Evolutionary conservation across 331 rosid genomes (phyloP), one percentile per base, ranked within the genome.

Genomic region (Dryas integrifolia): DNA sequence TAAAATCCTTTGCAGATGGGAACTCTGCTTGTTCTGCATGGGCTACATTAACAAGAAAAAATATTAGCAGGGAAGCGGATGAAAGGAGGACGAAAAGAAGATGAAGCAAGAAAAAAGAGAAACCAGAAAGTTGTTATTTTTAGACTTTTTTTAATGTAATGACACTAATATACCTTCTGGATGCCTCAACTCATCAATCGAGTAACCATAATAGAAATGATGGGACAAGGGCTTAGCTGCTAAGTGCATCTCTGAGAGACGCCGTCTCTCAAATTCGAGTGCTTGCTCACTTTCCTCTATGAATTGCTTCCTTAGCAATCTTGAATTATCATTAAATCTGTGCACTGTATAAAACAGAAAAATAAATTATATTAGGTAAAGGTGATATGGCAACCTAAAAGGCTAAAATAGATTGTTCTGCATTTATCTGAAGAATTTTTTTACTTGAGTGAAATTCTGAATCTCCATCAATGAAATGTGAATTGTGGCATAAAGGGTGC

Each of bases 371-470:
- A 46, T 58, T 38, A 46, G 61, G 12, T 11, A 45, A 48, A 53
- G 4, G 47, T 21, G 49, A 21, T 58, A 6, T n/a, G 9, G 2
- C 46, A 67, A 3, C 18, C 24, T 11, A 41, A 14, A 46, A 7
- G 4, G 58, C 41, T 43, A 14, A 44, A 41, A 11, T 15, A 70
- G 16, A 57, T 26, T 0, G 8, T 44, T 43, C 52, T 8, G 45
- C 14, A 30, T 11, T 24, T 43, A 39, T 69, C 8, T 44, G n/a
- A 40, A 51, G 9, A 15, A 24, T 58, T 69, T 21, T 48, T 80
- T 79, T 70, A 85, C 88, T 47, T 41, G 78, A 65, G 30, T 76
- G 81, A 24, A 70, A 65, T 46, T 85, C 86, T 10, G 78, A 55
- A 58, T 81, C 88, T 14, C 64, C 76, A 72, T 85, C 84, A 8